Evolutionary conservation across 106 monocot species (phyloP).

Genomic region (Allium sativum): DNA sequence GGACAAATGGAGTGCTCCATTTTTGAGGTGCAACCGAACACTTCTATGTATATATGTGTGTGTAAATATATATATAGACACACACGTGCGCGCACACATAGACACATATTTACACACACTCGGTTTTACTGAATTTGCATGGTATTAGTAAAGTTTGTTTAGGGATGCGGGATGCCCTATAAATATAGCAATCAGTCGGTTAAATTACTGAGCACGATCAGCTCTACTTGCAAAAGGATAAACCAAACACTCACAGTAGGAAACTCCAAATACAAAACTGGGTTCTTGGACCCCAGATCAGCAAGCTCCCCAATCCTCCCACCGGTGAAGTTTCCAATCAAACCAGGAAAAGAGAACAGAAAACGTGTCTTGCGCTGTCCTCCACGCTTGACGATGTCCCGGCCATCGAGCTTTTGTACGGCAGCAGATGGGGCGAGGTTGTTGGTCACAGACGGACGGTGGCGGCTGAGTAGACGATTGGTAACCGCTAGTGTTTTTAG

Average conservation of each 20-base stretch:
- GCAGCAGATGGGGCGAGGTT: slow-evolving; percentile 52
- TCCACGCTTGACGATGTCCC: slow-evolving; percentile 68
- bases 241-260: slow-evolving; percentile 46
- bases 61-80: no score
- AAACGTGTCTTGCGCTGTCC: slow-evolving; percentile 89
- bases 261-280: slow-evolving; percentile 85
- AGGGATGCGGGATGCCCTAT: no score
- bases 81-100: no score
- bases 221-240: neutral
- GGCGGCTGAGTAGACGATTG: slow-evolving; percentile 22
- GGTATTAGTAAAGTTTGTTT: no score
- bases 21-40: no score
- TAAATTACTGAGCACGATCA: no score
- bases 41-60: no score
- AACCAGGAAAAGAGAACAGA: slow-evolving; percentile 92
- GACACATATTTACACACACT: no score
- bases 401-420: slow-evolving; percentile 58
- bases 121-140: no score
- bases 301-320: slow-evolving; percentile 82
- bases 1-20: no score
- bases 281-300: slow-evolving; percentile 69
- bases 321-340: slow-evolving; percentile 58
- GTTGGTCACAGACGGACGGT: slow-evolving; percentile 24
- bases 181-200: no score
- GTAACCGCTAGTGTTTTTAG: slow-evolving; percentile 62